Conservation (phyloP, 768 basidiomycete species). For the Paxillus ammoniavirescens region DNA sequence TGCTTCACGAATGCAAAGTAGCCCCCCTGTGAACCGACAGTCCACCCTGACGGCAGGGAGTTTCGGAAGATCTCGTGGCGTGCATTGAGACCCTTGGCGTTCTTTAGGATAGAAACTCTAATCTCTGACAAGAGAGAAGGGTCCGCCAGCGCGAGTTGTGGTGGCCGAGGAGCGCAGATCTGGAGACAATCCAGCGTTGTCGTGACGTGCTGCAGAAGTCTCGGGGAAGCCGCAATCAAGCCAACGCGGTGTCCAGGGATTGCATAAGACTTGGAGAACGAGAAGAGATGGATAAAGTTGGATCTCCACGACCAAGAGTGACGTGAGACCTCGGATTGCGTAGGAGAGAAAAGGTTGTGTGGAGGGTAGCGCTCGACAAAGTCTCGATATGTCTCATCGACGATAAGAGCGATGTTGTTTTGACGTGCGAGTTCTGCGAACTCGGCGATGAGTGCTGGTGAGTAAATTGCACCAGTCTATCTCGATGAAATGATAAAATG, state of each 20-base stretch:
- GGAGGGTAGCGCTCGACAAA: slow-evolving; percentile 57
- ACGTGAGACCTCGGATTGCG: background rate
- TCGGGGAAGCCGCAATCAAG: slow-evolving; percentile 59
- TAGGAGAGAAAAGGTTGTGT: slow-evolving; percentile 51
- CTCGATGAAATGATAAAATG: background rate
- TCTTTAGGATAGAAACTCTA: slow-evolving; percentile 48
- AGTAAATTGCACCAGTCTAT: slow-evolving; percentile 71
- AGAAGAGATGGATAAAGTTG: slow-evolving; percentile 68
- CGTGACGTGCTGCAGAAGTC: slow-evolving; percentile 45
- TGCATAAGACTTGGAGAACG: slow-evolving; percentile 78
- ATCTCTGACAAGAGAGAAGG: slow-evolving; percentile 50
- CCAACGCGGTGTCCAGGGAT: slow-evolving; percentile 85
- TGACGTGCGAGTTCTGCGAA: slow-evolving; percentile 61
- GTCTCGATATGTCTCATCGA: slow-evolving; percentile 92
- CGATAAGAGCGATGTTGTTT: slow-evolving; percentile 58
- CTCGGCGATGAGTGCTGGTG: slow-evolving; percentile 49
- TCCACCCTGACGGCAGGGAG: slow-evolving; percentile 54
- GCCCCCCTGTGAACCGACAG: slow-evolving; percentile 61
- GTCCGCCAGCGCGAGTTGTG: slow-evolving; percentile 64
- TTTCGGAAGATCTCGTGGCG: slow-evolving; percentile 58
- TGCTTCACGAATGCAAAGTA: slow-evolving; percentile 80
- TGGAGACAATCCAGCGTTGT: slow-evolving; percentile 79
- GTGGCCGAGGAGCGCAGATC: slow-evolving; percentile 72
- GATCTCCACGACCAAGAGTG: slow-evolving; percentile 50
- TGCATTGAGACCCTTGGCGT: slow-evolving; percentile 45